Evolutionary conservation across 148 eudicot genomes (phyloP), one percentile per base, ranked within the genome.

Genomic region (Tetragonia tetragonoides): DNA sequence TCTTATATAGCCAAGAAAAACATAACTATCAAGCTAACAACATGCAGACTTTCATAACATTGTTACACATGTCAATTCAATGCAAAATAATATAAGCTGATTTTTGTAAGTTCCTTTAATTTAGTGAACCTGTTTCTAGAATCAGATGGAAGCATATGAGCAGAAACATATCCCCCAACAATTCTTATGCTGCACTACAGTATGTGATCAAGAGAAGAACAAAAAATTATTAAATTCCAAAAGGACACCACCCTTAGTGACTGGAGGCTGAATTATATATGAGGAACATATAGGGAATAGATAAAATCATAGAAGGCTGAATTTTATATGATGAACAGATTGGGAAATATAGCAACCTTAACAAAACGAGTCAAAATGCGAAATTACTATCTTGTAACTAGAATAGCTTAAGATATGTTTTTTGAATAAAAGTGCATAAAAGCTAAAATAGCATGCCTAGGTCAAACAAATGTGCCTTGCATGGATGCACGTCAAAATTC

Each of bases 121-220:
- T 88, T 84, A 80, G 85, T 70, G 85, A 93, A 95, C 94, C 94
- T 92, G 93, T 90, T 90, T 81, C 92, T 91, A 95, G 96, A 91
- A 91, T 95, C 99, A 95, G 89, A 89, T 83, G 99, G 97, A 89
- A 95, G 99, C 90, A 92, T 87, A 93, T 95, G 99, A 95, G 99
- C 96, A 88, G 99, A 91, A 89, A 95, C 99, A 89, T 92, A 97
- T 84, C 99, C 99, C 83, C 99, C 99, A 87, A 95, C 97, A 87
- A 89, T 94, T 95, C 99, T 92, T 92, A 95, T 95, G 93, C 92
- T 95, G 97, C 99, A 92, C 99, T 95, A 88, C 97, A 91, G 80
- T 82, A 84, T 83, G 69, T 84, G 73, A 75, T 79, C 77, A 85
- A 75, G 79, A 75, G 83, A 68, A 80, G 69, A 83, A 81, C 46